phyloP scores from a whole-genome alignment of 2,329 filamentous ascomycete species.

The Sporothrix brunneoviolacea region DNA sequence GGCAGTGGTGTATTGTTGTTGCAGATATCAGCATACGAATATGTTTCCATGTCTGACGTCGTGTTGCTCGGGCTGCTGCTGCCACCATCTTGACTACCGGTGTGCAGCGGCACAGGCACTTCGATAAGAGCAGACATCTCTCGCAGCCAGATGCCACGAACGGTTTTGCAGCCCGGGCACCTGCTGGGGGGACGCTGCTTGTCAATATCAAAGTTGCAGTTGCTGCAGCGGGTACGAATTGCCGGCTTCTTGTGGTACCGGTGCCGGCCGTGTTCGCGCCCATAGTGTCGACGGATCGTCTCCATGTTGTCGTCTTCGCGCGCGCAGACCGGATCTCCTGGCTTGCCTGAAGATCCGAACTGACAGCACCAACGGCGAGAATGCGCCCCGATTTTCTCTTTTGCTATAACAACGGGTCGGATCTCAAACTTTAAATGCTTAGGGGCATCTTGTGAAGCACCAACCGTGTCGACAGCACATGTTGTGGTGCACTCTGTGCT shows the following conservation, averaged over 20 bases:
- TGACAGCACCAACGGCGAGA: slow-evolving; percentile 16
- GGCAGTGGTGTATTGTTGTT: not conserved
- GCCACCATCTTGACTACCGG: not conserved
- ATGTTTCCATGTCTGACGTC: too few relatives aligned
- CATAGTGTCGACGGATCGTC: slow-evolving; percentile 19
- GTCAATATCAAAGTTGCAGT: slow-evolving; percentile 3
- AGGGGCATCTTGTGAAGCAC: not conserved
- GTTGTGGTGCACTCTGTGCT: too few relatives aligned
- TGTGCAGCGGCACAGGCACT: slow-evolving; percentile 9
- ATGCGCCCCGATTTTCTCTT: slow-evolving; percentile 11
- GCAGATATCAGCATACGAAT: not conserved
- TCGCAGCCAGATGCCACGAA: slow-evolving; percentile 13
- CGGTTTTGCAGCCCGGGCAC: slow-evolving; percentile 11
- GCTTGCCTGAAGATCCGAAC: slow-evolving; percentile 12
- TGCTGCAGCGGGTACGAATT: slow-evolving; percentile 10
- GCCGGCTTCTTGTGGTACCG: slow-evolving; percentile 13
- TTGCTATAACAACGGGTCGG: slow-evolving; percentile 13
- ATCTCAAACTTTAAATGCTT: slow-evolving; percentile 13
- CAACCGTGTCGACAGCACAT: too few relatives aligned
- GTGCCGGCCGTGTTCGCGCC: slow-evolving; percentile 19
- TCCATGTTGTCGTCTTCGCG: slow-evolving; percentile 18
- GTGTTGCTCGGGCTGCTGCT: too few relatives aligned
- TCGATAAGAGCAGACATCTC: slow-evolving; percentile 15
- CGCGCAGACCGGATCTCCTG: slow-evolving; percentile 10
- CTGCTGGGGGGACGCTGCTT: not conserved